These are phyloP conservation scores for Aspergillus incahuasiensis DNA, from an alignment of 495 filamentous ascomycete species.

Conservation along the genomic window DNA sequence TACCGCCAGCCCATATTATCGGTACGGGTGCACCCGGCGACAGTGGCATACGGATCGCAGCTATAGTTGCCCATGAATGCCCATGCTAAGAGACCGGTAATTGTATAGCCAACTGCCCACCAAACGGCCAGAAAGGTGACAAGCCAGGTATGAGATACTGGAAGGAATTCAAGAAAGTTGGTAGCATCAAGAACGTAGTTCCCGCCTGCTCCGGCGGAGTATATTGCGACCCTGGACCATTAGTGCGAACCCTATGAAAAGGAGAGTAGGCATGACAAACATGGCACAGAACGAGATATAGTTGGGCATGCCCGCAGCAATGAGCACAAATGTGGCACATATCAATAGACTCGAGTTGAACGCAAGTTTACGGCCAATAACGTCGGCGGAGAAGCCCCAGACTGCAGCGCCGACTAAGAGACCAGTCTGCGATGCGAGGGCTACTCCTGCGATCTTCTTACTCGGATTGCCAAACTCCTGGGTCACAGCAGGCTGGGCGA, in stretches of 20 bases:
- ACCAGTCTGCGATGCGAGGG: constrained; percentile 30
- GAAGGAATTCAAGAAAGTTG: constrained; percentile 32
- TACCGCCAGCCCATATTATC: constrained; percentile 37
- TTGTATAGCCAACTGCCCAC: constrained; percentile 35
- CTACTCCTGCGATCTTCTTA: constrained; percentile 23
- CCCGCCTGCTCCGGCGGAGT: constrained; percentile 32
- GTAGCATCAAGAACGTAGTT: constrained; percentile 38
- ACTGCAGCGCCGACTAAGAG: constrained; percentile 34
- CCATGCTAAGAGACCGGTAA: constrained; percentile 41
- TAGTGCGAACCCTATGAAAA: neutral
- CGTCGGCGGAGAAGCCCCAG: constrained; percentile 39
- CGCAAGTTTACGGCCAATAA: constrained; percentile 38
- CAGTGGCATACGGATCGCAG: constrained; percentile 24
- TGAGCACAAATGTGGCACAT: constrained; percentile 26
- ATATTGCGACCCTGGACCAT: constrained; percentile 29
- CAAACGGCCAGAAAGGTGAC: constrained; percentile 35
- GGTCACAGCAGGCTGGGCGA: constrained; percentile 29
- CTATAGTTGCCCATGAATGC: constrained; percentile 36
- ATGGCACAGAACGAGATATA: constrained; percentile 31
- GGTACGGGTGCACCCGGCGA: constrained; percentile 11
- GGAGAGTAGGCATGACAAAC: constrained; percentile 7
- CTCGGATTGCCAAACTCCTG: constrained; percentile 28
- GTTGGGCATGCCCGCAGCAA: constrained; percentile 28
- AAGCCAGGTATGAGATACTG: constrained; percentile 28
- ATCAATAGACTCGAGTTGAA: constrained; percentile 38